Evolutionary conservation across 345 rosid species (phyloP).

Genomic region (Iberis pinnata): DNA sequence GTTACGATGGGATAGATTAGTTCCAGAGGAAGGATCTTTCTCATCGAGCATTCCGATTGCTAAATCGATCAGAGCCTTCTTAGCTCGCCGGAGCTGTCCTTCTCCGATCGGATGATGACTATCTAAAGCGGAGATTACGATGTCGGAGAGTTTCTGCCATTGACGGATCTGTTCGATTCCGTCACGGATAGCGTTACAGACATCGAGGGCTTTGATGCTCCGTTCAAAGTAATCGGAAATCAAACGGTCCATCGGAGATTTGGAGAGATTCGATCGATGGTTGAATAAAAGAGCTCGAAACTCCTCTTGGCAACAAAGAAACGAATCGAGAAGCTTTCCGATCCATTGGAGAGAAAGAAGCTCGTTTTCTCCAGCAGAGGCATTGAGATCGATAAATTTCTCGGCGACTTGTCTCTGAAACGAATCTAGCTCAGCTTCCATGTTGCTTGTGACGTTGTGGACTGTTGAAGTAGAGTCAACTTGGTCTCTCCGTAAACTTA

Average conservation of each 20-base stretch:
- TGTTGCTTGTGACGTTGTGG: constrained; percentile 6
- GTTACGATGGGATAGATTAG: constrained; percentile 52
- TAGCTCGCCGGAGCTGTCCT: constrained; percentile 86
- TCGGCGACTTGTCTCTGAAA: constrained; percentile 57
- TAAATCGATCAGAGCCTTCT: constrained; percentile 72
- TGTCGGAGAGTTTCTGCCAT: constrained; percentile 67
- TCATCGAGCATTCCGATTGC: constrained; percentile 85
- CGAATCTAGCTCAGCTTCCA: constrained; percentile 46
- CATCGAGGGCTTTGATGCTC: constrained; percentile 73
- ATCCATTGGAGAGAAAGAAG: constrained; percentile 62
- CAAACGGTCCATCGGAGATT: constrained; percentile 48
- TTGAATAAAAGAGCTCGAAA: constrained; percentile 45
- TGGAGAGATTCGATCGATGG: constrained; percentile 27
- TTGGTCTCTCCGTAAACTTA: constrained; percentile 47
- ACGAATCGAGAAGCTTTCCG: constrained; percentile 45
- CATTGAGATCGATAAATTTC: constrained; percentile 45
- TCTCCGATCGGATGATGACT: constrained; percentile 44
- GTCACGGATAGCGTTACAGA: constrained; percentile 74
- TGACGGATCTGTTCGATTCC: constrained; percentile 70
- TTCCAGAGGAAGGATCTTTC: constrained; percentile 35
- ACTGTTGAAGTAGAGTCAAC: constrained; percentile 16
- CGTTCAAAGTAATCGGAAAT: constrained; percentile 54
- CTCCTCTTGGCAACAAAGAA: constrained; percentile 60
- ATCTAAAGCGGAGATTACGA: constrained; percentile 56
- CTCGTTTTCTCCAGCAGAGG: constrained; percentile 25